Evolutionary conservation across 2,329 filamentous ascomycete genomes (phyloP).

Genomic region (Scedosporium boydii): DNA sequence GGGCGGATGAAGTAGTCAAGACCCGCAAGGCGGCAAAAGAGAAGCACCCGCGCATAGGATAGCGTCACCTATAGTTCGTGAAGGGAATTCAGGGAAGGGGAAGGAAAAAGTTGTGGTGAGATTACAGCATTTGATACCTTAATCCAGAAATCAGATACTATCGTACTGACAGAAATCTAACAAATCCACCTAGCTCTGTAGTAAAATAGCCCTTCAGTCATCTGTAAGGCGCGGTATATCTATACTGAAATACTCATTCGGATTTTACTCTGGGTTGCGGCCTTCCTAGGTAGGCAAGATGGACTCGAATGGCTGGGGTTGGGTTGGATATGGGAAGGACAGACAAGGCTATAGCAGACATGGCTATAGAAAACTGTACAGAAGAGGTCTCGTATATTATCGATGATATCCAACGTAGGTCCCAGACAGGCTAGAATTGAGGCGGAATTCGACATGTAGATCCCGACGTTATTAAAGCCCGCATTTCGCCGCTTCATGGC

Average conservation of each 20-base stretch:
- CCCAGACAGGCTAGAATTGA: neutral
- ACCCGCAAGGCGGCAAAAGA: neutral
- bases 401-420: neutral
- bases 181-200: neutral
- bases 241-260: neutral
- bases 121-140: neutral
- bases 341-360: neutral
- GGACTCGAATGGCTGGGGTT: neutral
- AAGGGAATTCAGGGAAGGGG: neutral
- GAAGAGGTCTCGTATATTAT: neutral
- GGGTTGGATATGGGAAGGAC: neutral
- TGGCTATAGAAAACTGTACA: neutral
- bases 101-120: neutral
- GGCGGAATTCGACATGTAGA: neutral
- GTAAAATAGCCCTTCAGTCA: neutral
- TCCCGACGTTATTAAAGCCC: neutral
- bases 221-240: neutral
- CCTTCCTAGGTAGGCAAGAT: neutral
- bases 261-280: neutral
- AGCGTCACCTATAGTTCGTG: neutral
- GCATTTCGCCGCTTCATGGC: neutral
- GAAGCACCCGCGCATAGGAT: neutral
- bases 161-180: no score
- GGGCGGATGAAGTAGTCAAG: neutral
- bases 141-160: neutral